Evolutionary conservation across 495 filamentous ascomycete species (phyloP).

Genomic region (Letharia lupina): DNA sequence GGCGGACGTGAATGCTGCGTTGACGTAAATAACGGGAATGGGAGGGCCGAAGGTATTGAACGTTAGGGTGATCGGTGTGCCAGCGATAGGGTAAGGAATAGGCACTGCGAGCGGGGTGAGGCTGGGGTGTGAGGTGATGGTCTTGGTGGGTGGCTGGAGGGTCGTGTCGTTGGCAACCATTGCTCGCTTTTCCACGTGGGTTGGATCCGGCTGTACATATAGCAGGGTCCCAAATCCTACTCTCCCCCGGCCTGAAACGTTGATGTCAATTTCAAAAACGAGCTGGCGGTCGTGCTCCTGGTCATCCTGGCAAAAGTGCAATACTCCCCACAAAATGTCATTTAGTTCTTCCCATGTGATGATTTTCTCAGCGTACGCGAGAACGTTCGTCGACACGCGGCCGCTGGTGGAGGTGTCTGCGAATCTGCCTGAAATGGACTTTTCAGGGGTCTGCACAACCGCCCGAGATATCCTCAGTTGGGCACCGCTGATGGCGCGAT

Average conservation of each 20-base stretch:
- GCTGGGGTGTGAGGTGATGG: no score
- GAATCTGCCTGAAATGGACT: background rate
- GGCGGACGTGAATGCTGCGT: constrained; percentile 4
- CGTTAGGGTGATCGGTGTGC: background rate
- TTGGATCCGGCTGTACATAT: background rate
- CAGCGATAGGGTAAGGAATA: background rate
- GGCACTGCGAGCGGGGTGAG: background rate
- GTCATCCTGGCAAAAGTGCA: background rate
- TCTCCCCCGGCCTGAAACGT: background rate
- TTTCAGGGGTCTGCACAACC: background rate
- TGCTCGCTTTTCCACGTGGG: background rate
- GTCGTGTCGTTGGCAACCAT: background rate
- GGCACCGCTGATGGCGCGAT: background rate
- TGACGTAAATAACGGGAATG: background rate
- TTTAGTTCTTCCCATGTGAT: constrained; percentile 5
- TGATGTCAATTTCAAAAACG: background rate
- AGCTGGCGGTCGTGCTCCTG: background rate
- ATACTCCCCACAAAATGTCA: background rate
- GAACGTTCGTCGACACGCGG: background rate
- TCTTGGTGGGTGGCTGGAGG: background rate
- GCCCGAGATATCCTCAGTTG: background rate
- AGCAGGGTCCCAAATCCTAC: background rate
- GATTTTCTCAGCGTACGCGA: background rate
- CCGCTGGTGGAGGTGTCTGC: background rate
- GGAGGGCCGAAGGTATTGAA: background rate